Percentiles rank a stretch among this genome's conserved stretches.
Conservation (phyloP, 352 stramenopile species). For the Halophytophthora batemanensis region DNA sequence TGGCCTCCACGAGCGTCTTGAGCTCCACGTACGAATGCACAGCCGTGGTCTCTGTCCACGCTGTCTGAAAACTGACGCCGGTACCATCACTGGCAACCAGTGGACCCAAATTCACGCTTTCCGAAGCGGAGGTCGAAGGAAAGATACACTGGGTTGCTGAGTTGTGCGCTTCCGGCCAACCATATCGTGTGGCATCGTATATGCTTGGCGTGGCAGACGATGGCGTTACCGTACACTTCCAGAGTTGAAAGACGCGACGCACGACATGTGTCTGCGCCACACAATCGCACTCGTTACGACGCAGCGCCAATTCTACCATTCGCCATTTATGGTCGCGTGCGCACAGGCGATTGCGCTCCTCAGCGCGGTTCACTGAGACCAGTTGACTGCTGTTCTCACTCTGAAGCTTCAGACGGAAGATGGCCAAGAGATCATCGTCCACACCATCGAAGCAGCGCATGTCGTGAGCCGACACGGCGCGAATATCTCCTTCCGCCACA, state of each 20-base stretch:
- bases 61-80: conserved; percentile 64
- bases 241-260: conserved; percentile 90
- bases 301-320: conserved; percentile 84
- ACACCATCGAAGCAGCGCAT: conserved; percentile 89
- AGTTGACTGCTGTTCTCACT: conserved; percentile 4
- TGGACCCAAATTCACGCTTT: conserved; percentile 25
- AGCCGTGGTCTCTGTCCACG: conserved; percentile 48
- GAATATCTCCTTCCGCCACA: conserved; percentile 85
- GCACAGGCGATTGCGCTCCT: conserved; percentile 80
- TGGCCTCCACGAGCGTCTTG: conserved; percentile 44
- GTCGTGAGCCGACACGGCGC: conserved; percentile 89
- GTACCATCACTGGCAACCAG: conserved; percentile 18
- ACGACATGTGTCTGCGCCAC: conserved; percentile 84
- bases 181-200: conserved; percentile 47
- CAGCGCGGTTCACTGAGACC: conserved; percentile 57
- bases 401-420: conserved; percentile 34
- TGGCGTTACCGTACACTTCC: conserved; percentile 85
- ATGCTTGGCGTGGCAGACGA: conserved; percentile 21
- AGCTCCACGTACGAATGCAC: conserved; percentile 83
- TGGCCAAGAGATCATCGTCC: conserved; percentile 69
- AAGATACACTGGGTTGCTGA: conserved; percentile 57
- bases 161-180: conserved; percentile 56
- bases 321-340: conserved; percentile 94
- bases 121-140: conserved; percentile 13
- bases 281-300: conserved; percentile 92